Evolutionary conservation across 2,329 filamentous ascomycete genomes (phyloP), one percentile per base, ranked within the genome.

Genomic region (Diaporthe vaccinii): DNA sequence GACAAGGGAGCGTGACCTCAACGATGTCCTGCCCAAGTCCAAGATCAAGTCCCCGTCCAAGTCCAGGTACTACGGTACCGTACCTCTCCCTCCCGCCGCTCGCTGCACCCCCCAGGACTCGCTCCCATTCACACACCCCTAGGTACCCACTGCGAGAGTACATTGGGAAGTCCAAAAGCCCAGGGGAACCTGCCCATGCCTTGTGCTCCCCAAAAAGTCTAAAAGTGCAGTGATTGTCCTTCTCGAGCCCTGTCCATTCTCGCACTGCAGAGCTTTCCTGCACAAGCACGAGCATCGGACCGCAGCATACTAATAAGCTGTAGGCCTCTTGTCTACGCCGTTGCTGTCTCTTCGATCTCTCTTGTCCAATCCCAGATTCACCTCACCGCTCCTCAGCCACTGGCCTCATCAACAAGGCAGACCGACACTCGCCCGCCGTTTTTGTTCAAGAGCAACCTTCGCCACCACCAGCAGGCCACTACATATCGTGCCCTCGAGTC

Each of bases 301-400:
- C 65, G n/a, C 49, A 69, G 49, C 65, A 69, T 69, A 69, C 65
- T 69, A 69, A 69, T 69, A 69, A 69, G 65, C 49, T 69, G 65
- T 69, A 69, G 65, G n/a, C 49, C 65, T 55, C 65, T 53, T 41
- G 22, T 55, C 65, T 69, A 69, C 34, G 46, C 49, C 65, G 65
- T 69, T 69, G 65, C 15, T 41, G 65, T 41, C 49, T 69, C 65
- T 69, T 14, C n/a, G 65, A 41, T 55, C 65, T 55, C 49, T 55
- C 65, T 55, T 69, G 65, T 69, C 65, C 65, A 69, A 69, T 55
- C 65, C 34, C n/a, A 69, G 65, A 55, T 41, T 69, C 65, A 69
- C 49, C 49, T 69, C 65, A 55, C 46, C 65, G 65, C 65, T 69
- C 65, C 65, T 55, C 65, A 69, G 31, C 34, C 25, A 36, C 65